These are phyloP conservation scores for Verticillium nubilum DNA, from an alignment of 2,329 filamentous ascomycete genomes.

Conservation along the genomic window DNA sequence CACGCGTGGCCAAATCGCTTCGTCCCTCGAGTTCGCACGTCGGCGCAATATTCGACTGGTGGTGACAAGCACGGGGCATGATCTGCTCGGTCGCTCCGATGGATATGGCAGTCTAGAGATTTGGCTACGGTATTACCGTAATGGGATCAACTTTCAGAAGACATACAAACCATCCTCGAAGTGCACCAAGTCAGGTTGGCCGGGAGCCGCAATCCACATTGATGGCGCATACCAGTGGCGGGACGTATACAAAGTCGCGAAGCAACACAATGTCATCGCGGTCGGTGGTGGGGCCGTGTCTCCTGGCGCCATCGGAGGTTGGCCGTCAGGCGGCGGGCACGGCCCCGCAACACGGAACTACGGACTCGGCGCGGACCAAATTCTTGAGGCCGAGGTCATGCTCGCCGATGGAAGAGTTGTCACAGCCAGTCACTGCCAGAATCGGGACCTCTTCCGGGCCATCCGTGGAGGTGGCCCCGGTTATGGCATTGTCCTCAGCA, in stretches of 20 bases:
- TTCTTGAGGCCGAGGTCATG: conserved; percentile 35
- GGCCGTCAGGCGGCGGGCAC: conserved; percentile 34
- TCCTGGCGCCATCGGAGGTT: conserved; percentile 27
- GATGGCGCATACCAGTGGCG: conserved; percentile 26
- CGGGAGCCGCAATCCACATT: conserved; percentile 26
- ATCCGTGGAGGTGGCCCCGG: conserved; percentile 32
- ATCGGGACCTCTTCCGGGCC: conserved; percentile 31
- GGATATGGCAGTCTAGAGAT: conserved; percentile 25
- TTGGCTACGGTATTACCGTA: conserved; percentile 25
- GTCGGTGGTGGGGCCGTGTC: conserved; percentile 24
- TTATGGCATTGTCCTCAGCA: conserved; percentile 28
- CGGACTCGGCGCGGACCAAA: conserved; percentile 37
- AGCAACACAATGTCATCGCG: conserved; percentile 23
- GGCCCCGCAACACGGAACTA: conserved; percentile 29
- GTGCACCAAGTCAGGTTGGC: conserved; percentile 21
- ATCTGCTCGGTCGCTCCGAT: conserved; percentile 27
- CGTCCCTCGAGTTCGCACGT: conserved; percentile 8
- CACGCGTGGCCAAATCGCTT: conserved; percentile 8
- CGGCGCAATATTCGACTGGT: conserved; percentile 30
- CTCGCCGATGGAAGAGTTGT: conserved; percentile 28
- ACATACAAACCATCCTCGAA: conserved; percentile 14
- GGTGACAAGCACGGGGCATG: conserved; percentile 37
- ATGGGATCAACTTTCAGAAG: conserved; percentile 20
- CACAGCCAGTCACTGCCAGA: conserved; percentile 24
- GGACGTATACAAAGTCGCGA: conserved; percentile 25